Evolutionary conservation across 148 eudicot genomes (phyloP).

Genomic region (Amaranthus palmeri): DNA sequence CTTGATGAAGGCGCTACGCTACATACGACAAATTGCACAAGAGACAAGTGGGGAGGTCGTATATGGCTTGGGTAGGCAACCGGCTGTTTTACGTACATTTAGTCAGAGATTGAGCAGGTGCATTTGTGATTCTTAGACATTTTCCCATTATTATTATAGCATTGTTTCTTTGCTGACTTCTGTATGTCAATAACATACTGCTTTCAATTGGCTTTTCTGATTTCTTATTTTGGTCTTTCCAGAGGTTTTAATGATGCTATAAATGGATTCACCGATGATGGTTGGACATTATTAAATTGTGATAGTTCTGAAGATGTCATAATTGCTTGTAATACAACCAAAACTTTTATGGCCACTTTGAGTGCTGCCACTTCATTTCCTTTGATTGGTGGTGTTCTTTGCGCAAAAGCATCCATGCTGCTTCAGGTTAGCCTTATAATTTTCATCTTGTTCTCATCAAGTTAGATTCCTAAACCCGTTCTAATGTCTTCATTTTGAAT

Average conservation of each 20-base stretch:
- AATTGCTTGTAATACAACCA: conserved; percentile 63
- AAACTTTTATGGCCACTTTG: conserved; percentile 39
- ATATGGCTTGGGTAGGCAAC: conserved; percentile 86
- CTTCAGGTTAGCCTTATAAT: conserved; percentile 52
- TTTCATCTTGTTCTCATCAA: neutral
- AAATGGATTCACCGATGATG: conserved; percentile 88
- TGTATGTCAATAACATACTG: neutral
- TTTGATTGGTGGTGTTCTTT: conserved; percentile 67
- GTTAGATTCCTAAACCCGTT: too few species aligned
- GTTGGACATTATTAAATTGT: conserved; percentile 75
- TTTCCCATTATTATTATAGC: neutral
- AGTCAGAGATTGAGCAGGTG: conserved; percentile 94
- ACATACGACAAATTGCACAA: conserved; percentile 83
- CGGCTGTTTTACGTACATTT: conserved; percentile 85
- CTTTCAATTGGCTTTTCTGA: neutral
- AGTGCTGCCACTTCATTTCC: conserved; percentile 42
- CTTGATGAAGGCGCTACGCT: conserved; percentile 68
- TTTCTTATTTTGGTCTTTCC: conserved; percentile 11
- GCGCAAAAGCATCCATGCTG: conserved; percentile 97
- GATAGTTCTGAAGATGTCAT: conserved; percentile 84
- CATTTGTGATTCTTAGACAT: neutral
- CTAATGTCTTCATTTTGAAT: too few species aligned
- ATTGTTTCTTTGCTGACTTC: neutral
- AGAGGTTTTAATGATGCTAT: conserved; percentile 96
- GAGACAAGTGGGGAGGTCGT: conserved; percentile 95